Percentiles rank a stretch among this genome's conserved stretches.
Evolutionary conservation across 78 protist species (phyloP).

Genomic region (Andalucia godoyi): DNA sequence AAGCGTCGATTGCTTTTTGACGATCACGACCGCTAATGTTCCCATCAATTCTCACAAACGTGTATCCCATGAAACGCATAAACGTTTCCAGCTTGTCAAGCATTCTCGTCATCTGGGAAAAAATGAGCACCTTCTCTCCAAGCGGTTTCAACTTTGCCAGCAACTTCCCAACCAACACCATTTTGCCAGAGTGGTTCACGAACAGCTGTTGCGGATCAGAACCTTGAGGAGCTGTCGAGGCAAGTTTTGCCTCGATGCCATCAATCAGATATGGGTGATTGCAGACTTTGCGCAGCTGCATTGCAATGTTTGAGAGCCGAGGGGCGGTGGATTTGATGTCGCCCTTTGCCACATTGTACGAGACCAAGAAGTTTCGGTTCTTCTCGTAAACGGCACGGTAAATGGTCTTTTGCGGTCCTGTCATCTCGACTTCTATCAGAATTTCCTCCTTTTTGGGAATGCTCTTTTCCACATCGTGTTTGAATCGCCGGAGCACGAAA

Average conservation of each 20-base stretch:
- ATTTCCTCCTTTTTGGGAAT: conserved; percentile 62
- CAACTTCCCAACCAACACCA: conserved; percentile 75
- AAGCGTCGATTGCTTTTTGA: conserved; percentile 78
- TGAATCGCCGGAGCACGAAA: conserved; percentile 67
- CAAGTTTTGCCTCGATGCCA: conserved; percentile 20
- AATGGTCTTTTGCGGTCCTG: conserved; percentile 54
- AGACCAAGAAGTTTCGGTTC: too few species aligned
- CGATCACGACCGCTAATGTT: conserved; percentile 43
- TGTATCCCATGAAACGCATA: conserved; percentile 46
- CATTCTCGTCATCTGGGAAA: conserved; percentile 85
- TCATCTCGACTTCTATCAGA: conserved; percentile 72
- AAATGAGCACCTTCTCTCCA: conserved; percentile 85
- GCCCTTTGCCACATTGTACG: background rate
- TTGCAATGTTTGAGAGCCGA: conserved; percentile 58
- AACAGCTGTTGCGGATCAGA: conserved; percentile 1
- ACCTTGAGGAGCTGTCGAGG: background rate
- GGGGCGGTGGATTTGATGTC: conserved; percentile 32
- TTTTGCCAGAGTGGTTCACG: conserved; percentile 51
- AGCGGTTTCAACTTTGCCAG: conserved; percentile 43
- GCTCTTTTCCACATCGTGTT: conserved; percentile 76
- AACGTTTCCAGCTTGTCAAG: conserved; percentile 77
- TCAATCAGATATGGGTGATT: conserved; percentile 83
- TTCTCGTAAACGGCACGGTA: conserved; percentile 47
- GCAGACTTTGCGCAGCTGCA: conserved; percentile 87
- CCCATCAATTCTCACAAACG: conserved; percentile 83